Percentiles rank a stretch among this genome's conserved stretches.
Conservation (phyloP, 2,329 filamentous ascomycete genomes). For the Talaromyces sp. region DNA sequence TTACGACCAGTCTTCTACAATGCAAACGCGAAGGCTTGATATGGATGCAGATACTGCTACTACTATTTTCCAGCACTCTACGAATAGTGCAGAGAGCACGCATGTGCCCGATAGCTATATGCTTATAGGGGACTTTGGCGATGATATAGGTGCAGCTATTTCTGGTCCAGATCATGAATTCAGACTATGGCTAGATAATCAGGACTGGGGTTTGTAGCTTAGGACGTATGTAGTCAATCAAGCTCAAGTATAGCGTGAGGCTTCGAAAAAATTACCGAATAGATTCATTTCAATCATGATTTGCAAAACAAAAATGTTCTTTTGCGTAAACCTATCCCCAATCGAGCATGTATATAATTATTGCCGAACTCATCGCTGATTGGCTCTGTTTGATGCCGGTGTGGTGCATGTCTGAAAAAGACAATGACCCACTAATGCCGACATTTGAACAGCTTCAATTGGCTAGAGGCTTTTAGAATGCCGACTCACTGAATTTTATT, state of each 20-base stretch:
- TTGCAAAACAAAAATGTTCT: background rate
- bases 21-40: background rate
- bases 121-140: background rate
- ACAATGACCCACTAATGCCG: background rate
- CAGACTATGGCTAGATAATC: background rate
- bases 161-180: conserved; percentile 1
- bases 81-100: background rate
- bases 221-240: too few species aligned
- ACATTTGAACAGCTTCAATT: background rate
- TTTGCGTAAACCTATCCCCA: background rate
- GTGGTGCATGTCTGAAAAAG: too few species aligned
- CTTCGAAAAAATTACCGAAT: too few species aligned
- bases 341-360: background rate
- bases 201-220: background rate
- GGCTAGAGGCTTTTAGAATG: background rate
- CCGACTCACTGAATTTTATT: background rate
- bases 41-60: background rate
- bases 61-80: background rate
- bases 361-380: background rate
- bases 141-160: background rate
- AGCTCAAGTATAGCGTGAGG: background rate
- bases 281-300: background rate
- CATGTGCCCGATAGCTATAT: background rate
- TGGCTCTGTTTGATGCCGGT: background rate
- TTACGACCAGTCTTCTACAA: background rate